A percentile compares a stretch with the other conserved stretches of the same genome.
Conservation (phyloP, 2,329 filamentous ascomycete genomes). For the Xylaria digitata region DNA sequence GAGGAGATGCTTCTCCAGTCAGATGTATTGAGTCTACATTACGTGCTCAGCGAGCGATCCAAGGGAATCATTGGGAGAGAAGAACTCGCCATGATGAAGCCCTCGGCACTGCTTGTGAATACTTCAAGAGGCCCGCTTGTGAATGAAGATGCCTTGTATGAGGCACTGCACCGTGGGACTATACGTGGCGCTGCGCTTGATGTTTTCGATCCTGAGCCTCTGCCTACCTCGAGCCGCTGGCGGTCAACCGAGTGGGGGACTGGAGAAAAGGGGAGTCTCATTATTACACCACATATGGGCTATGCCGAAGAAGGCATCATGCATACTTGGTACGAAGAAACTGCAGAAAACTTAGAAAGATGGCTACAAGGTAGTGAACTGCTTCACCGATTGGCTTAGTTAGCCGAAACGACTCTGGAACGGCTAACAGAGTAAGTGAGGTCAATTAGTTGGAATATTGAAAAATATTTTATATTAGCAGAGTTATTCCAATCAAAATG, state of each 20-base stretch:
- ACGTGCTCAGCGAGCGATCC: conserved; percentile 73
- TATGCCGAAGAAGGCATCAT: conserved; percentile 76
- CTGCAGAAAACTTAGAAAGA: conserved; percentile 69
- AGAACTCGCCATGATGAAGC: conserved; percentile 73
- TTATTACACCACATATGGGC: conserved; percentile 79
- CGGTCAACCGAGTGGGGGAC: conserved; percentile 62
- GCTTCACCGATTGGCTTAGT: neutral
- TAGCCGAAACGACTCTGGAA: too few species aligned
- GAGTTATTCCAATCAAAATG: too few species aligned
- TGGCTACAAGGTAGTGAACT: conserved; percentile 53
- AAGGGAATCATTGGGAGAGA: conserved; percentile 64
- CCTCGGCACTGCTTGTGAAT: conserved; percentile 73
- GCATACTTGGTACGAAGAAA: conserved; percentile 74
- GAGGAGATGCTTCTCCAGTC: conserved; percentile 69
- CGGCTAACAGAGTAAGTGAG: too few species aligned
- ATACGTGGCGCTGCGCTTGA: conserved; percentile 78
- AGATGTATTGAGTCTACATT: conserved; percentile 76
- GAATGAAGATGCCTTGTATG: conserved; percentile 72
- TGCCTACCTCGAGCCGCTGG: conserved; percentile 68
- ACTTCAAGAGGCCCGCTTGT: conserved; percentile 77
- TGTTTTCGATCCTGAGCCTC: conserved; percentile 78
- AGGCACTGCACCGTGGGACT: conserved; percentile 65
- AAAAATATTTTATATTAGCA: too few species aligned
- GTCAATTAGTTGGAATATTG: too few species aligned
- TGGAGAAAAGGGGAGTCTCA: conserved; percentile 61